Conservation (phyloP, 192 early-diverging fungal genomes). For the Coemansia sp. region DNA sequence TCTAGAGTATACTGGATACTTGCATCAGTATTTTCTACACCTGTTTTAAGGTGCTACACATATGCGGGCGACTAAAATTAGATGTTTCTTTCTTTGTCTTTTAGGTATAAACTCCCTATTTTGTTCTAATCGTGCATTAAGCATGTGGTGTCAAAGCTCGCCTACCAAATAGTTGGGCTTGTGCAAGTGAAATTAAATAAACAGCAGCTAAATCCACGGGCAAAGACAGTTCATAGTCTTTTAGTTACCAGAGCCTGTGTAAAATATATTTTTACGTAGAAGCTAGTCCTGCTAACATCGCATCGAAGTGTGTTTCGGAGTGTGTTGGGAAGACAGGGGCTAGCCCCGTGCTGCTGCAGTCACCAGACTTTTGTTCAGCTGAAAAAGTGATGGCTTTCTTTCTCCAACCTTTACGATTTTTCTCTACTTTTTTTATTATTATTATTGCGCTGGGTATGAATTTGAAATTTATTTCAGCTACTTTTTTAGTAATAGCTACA, state of each 20-base stretch:
- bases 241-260: background rate
- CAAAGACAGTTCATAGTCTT: background rate
- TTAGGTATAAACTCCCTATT: background rate
- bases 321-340: background rate
- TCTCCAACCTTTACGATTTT: background rate
- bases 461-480: slow-evolving; percentile 1
- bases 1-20: background rate
- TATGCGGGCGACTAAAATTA: background rate
- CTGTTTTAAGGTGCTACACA: background rate
- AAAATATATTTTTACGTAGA: background rate
- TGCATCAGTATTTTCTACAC: background rate
- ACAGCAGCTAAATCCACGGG: background rate
- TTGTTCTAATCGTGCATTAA: background rate
- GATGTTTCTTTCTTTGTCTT: background rate
- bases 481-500: slow-evolving; percentile 19
- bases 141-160: too few species aligned
- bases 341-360: background rate
- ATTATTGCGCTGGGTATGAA: background rate
- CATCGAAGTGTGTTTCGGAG: background rate
- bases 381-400: background rate
- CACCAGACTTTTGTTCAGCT: background rate
- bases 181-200: background rate
- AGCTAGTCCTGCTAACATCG: background rate
- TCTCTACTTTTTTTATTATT: background rate
- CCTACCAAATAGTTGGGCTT: too few species aligned